Evolutionary conservation across 2,329 filamentous ascomycete species (phyloP).

Genomic region (Neopestalotiopsis rosae): DNA sequence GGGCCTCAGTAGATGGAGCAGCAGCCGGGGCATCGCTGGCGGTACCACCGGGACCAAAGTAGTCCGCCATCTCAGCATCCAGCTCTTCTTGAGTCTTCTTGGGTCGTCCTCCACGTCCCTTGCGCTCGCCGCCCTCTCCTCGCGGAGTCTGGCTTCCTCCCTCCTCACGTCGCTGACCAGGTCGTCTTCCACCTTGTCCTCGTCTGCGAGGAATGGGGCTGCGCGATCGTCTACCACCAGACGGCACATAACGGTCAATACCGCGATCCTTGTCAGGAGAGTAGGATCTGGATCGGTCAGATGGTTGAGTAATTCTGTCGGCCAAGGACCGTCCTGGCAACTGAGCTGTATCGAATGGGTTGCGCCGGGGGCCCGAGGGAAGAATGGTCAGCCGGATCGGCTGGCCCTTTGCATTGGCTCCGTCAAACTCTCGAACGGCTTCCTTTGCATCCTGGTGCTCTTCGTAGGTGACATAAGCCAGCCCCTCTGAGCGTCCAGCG

Average conservation of each 20-base stretch:
- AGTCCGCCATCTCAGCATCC: constrained; percentile 96
- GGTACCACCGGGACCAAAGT: constrained; percentile 66
- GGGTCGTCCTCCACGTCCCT: constrained; percentile 61
- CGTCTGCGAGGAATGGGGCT: constrained; percentile 64
- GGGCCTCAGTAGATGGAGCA: constrained; percentile 32
- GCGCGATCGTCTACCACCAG: constrained; percentile 57
- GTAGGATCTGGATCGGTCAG: constrained; percentile 66
- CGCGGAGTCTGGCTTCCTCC: constrained; percentile 41
- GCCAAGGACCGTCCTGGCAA: constrained; percentile 63
- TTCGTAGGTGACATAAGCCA: constrained; percentile 83
- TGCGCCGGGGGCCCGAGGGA: constrained; percentile 56
- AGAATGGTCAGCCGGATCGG: constrained; percentile 78
- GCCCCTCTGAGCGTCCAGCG: constrained; percentile 84
- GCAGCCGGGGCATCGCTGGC: constrained; percentile 44
- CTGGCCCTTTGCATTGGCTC: constrained; percentile 88
- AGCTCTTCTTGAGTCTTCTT: constrained; percentile 91
- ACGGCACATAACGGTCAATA: constrained; percentile 82
- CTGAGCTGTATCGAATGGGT: constrained; percentile 61
- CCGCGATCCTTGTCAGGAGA: constrained; percentile 65
- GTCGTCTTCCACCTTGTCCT: constrained; percentile 46
- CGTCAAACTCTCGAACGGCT: constrained; percentile 82
- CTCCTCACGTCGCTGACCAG: constrained; percentile 52
- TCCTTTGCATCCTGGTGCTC: constrained; percentile 71
- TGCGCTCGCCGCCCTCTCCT: constrained; percentile 44
- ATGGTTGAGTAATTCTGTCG: constrained; percentile 63